Conservation (phyloP, 2,329 filamentous ascomycete genomes). For the Ophiostoma triangulosporum region DNA sequence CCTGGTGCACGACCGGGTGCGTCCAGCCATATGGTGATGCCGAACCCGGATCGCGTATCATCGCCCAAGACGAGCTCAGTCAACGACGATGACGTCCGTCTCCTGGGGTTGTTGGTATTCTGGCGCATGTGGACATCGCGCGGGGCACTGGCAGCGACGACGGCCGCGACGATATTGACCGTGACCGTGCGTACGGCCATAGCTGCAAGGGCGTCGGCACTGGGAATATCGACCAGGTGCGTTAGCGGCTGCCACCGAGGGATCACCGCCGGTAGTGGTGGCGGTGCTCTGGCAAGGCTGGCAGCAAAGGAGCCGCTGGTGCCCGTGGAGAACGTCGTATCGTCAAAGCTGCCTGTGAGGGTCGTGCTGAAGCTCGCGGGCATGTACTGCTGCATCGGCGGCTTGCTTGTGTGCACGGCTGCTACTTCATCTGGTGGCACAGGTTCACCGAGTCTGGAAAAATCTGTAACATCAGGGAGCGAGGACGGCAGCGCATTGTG, state of each 20-base stretch:
- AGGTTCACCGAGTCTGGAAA: not conserved
- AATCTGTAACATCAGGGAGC: slow-evolving; percentile 26
- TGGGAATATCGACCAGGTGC: slow-evolving; percentile 57
- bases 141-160: slow-evolving; percentile 55
- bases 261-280: slow-evolving; percentile 14
- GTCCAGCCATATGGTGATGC: slow-evolving; percentile 68
- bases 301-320: not conserved
- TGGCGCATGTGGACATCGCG: not conserved
- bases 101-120: not conserved
- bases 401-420: too few species aligned
- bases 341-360: not conserved
- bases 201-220: slow-evolving; percentile 46
- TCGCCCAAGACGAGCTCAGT: slow-evolving; percentile 74
- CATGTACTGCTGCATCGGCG: not conserved
- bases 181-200: slow-evolving; percentile 72
- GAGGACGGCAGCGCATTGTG: slow-evolving; percentile 55
- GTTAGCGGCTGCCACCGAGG: slow-evolving; percentile 31
- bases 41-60: slow-evolving; percentile 69
- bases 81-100: slow-evolving; percentile 37
- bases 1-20: slow-evolving; percentile 4
- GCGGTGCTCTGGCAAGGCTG: slow-evolving; percentile 5
- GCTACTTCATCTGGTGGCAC: not conserved
- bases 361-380: not conserved
- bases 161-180: slow-evolving; percentile 65
- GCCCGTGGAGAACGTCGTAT: too few species aligned